Evolutionary conservation across 805 yeast genomes (phyloP).

Genomic region (Saccharomycopsis capsularis): DNA sequence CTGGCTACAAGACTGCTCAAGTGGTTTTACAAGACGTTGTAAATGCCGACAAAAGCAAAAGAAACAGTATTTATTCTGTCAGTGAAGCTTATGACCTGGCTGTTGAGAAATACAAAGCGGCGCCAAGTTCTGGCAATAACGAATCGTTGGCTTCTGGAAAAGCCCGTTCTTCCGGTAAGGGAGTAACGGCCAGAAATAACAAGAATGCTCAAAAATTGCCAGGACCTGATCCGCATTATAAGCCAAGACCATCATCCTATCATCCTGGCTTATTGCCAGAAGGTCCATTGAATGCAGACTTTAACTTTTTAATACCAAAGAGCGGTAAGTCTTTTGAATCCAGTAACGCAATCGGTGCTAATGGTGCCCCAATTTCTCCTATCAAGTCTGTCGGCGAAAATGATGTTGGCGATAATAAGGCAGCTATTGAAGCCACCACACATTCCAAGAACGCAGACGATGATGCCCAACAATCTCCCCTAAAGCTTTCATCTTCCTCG

Average conservation of each 20-base stretch:
- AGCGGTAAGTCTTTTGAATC: too few relatives aligned
- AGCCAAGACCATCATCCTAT: slow-evolving; percentile 79
- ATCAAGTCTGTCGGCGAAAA: slow-evolving; percentile 3
- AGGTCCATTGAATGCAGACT: slow-evolving; percentile 23
- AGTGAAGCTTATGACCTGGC: background rate
- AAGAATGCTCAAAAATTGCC: slow-evolving; percentile 25
- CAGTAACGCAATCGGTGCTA: background rate
- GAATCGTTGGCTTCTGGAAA: background rate
- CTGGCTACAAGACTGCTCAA: slow-evolving; percentile 47
- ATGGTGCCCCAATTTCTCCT: slow-evolving; percentile 2
- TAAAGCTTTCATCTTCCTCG: too few relatives aligned
- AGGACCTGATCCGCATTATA: slow-evolving; percentile 43
- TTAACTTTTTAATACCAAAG: slow-evolving; percentile 25
- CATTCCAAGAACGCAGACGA: too few relatives aligned
- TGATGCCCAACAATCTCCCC: background rate
- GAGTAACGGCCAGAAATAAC: slow-evolving; percentile 13
- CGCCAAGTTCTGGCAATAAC: background rate
- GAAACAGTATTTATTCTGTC: slow-evolving; percentile 16
- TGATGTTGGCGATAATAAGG: background rate
- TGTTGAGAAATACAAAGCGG: slow-evolving; percentile 2
- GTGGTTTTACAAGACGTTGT: slow-evolving; percentile 68
- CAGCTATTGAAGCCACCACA: background rate
- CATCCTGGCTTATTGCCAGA: slow-evolving; percentile 52
- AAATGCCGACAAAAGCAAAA: slow-evolving; percentile 40
- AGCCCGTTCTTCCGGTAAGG: background rate